Evolutionary conservation across 257 asterid genomes (phyloP), one percentile per base, ranked within the genome.

Genomic region (Handroanthus guayacan): DNA sequence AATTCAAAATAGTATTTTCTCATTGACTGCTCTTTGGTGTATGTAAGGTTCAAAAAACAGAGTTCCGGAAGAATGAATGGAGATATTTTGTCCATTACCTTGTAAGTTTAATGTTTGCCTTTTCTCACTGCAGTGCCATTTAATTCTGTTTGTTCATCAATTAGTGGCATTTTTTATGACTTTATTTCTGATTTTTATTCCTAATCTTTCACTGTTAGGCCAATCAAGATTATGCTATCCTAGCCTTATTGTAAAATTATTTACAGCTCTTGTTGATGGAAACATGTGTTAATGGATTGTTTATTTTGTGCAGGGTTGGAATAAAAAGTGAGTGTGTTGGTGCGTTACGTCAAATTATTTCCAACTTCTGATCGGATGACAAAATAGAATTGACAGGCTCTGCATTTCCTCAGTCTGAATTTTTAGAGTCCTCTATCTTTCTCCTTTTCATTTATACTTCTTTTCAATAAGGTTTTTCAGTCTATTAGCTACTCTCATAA

Each of bases 21-120:
- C 45, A 75, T 80, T 72, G 16, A 48, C 79, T 79, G 50, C 69
- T 72, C 60, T 52, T 76, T 72, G 75, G 70, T 75, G 68, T 78
- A 31, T 67, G 75, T 80, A 83, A 95, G 99, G 97, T 93, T 79
- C 97, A 93, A 93, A 91, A 80, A 79, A 88, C 97, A 55, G 98
- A 95, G 81, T 62, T 90, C 18, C 90, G 96, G 79, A 91, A 93
- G 91, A 89, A 89, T 9, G 95, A 93, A 61, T 89, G 98, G 97
- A 88, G 89, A 88, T 95, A 90, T 85, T 90, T 88, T 77, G 90
- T 93, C 75, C 99, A 95, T 87, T 95, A 95, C 86, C 97, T 93
- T 85, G 99, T 95, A 85, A 87, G 97, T 83, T 38, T 39, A 43
- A 45, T 72, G 34, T 50, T 36, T 58, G 67, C 51, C 38, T 57